Evolutionary conservation across 805 yeast genomes (phyloP), one percentile per base, ranked within the genome.

Genomic region (Sugiyamaella qingdaonensis): DNA sequence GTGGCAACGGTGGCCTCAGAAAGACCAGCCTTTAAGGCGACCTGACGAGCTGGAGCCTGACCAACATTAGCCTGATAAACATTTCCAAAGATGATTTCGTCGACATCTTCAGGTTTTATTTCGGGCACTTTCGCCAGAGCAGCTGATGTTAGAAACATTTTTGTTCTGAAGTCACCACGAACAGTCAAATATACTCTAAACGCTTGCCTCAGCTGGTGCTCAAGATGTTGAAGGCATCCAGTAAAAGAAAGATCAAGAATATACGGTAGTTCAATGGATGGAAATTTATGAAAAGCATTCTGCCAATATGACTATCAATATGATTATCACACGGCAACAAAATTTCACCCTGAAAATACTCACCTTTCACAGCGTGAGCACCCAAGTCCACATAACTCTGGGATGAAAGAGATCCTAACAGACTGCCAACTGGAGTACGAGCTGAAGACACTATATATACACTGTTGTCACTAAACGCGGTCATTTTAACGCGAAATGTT

Each of bases 21-120:
- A 50, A 94, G 78, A 13, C 98, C 98, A 16, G 98, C 86, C 65
- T 84, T 85, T 60, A 92, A 66, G 13, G 96, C 97, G 53, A 92
- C 98, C 75, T 92, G 99, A 74, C 98, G 85, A 34, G 99, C 99
- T 43, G 99, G 98, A 54, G 92, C 90, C 75, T 92, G 99, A 58
- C 99, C 98, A 56, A 88, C 84, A 65, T 88, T 88, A 58, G 97
- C 98, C 66, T 87, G 88, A 65, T 89, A 73, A 48, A 90, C 99
- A 65, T 89, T 87, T 65, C 99, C 99, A 69, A 90, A 90, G 65
- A 86, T 79, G 67, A 92, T 83, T 72, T 92, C 98, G 59, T 91
- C 96, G 52, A 88, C 94, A 59, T 79, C 83, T 42, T 78, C 78
- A 46, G 95, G 82, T 62, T 85, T 78, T 72, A 91, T 78, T 68